A percentile compares a stretch with the other conserved stretches of the same genome.
Evolutionary conservation across 164 flowering plant species (phyloP).

Genomic region (Nymphaea colorata): DNA sequence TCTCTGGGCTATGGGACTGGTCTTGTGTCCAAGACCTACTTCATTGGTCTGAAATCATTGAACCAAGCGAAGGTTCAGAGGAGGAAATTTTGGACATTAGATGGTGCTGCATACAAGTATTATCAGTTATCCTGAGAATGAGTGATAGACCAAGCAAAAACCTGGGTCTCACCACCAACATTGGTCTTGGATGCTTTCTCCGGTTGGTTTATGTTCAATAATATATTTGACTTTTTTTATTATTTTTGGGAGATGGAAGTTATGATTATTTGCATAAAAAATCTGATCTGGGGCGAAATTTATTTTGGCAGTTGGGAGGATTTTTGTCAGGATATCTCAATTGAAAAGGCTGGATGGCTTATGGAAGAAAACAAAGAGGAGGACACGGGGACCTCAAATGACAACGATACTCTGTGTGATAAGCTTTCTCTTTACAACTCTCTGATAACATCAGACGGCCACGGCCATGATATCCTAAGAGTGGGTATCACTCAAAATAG

Average conservation of each 20-base stretch:
- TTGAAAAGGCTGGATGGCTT: constrained; percentile 77
- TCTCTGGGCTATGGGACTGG: constrained; percentile 78
- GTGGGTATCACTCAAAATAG: constrained; percentile 12
- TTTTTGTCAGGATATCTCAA: constrained; percentile 60
- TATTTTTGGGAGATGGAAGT: not conserved
- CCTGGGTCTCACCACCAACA: constrained; percentile 27
- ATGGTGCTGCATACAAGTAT: constrained; percentile 66
- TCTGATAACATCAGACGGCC: constrained; percentile 7
- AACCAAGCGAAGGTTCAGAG: constrained; percentile 1
- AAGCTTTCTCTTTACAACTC: constrained; percentile 10
- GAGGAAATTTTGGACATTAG: constrained; percentile 35
- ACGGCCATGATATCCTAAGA: constrained; percentile 16
- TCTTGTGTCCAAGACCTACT: constrained; percentile 60
- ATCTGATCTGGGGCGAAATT: constrained; percentile 1
- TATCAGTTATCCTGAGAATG: constrained; percentile 34
- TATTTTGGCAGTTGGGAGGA: constrained; percentile 68
- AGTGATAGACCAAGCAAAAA: constrained; percentile 28
- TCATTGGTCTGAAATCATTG: constrained; percentile 16
- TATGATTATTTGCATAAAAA: no score
- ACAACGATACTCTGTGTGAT: no score
- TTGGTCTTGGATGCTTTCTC: constrained; percentile 35
- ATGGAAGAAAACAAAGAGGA: constrained; percentile 19
- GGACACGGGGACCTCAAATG: not conserved
- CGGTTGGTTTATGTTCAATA: constrained; percentile 40
- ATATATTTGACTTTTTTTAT: not conserved